A percentile compares a stretch with the other conserved stretches of the same genome.
These are phyloP conservation scores for Tulasnella sp. DNA, from an alignment of 768 basidiomycete species.

Conservation along the genomic window DNA sequence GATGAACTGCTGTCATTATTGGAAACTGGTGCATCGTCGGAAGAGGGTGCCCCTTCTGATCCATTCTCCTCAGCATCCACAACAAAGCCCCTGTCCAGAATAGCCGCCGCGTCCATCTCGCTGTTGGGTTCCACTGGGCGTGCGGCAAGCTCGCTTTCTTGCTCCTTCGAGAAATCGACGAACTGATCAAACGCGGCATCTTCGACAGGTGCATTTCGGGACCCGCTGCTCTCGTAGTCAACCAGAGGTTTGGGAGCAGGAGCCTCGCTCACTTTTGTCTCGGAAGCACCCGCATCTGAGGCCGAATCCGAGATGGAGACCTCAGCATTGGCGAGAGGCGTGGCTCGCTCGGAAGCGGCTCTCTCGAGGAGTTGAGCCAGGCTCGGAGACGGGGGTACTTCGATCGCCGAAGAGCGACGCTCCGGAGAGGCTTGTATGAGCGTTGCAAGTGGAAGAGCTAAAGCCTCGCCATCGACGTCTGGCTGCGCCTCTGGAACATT, in stretches of 20 bases:
- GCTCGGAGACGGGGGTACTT: no score
- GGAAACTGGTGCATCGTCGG: not conserved
- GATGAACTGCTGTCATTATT: no score
- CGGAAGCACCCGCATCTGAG: not conserved
- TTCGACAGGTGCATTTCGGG: not conserved
- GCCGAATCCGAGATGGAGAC: not conserved
- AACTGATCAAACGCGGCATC: not conserved
- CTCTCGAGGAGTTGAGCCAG: conserved; percentile 1
- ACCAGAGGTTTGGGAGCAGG: not conserved
- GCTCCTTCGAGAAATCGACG: conserved; percentile 6
- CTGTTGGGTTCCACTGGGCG: not conserved
- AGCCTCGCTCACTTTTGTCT: not conserved
- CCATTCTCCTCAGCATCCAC: not conserved
- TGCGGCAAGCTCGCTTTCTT: not conserved
- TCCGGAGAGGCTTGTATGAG: not conserved
- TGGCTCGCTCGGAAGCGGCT: not conserved
- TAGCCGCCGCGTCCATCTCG: not conserved
- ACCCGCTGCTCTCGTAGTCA: not conserved
- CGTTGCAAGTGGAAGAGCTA: not conserved
- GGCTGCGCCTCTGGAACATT: not conserved
- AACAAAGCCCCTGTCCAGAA: not conserved
- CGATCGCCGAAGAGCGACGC: not conserved
- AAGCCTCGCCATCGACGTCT: not conserved
- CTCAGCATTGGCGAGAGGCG: not conserved
- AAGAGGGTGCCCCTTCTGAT: not conserved